Base-by-base conservation (phyloP, 306 rosid genomes). In the Malus sieversii region DNA sequence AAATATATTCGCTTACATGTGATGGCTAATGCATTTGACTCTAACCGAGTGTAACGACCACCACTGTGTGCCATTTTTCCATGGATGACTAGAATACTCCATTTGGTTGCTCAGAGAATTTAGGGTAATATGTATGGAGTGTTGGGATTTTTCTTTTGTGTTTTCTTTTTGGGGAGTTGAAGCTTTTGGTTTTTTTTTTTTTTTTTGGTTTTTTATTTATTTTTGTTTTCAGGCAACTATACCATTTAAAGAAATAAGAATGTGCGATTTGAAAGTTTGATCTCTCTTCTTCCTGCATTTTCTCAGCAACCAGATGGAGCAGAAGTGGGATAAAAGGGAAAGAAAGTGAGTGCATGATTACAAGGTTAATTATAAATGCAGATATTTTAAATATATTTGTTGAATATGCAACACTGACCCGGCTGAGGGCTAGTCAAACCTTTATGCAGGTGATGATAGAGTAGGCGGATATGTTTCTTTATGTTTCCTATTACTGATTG, bases 231-330 rank as follows among this genome's bases (percentile, higher is more conserved):
- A 2, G 53, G 53, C 53, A 16, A 59, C 42, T 58, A 48, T 78
- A 3, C 74, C n/a, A 33, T 66, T 48, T 13, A 70, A 27, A 73
- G 22, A 18, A 35, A 30, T 80, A 35, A 35, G 38, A 35, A 35
- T 35, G 32, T 67, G 59, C 45, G 57, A 29, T 74, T 68, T 65
- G 51, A 58, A 70, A 68, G 15, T 80, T 83, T 91, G 83, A 88
- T 82, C 68, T 75, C 77, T 57, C 77, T 57, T 85, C 85, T 79
- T 81, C 87, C 78, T 83, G 81, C 84, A 79, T 82, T 85, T 68
- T 85, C 72, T 75, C 88, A 84, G 91, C 86, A 70, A 75, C 66
- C 77, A 81, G 82, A 71, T 77, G 87, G 74, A 85, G 87, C 80
- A 68, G 84, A 88, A 82, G 85, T 68, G 82, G 74, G 75, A 66